Evolutionary conservation across 148 eudicot species (phyloP).

Genomic region (Oxyria digyna): DNA sequence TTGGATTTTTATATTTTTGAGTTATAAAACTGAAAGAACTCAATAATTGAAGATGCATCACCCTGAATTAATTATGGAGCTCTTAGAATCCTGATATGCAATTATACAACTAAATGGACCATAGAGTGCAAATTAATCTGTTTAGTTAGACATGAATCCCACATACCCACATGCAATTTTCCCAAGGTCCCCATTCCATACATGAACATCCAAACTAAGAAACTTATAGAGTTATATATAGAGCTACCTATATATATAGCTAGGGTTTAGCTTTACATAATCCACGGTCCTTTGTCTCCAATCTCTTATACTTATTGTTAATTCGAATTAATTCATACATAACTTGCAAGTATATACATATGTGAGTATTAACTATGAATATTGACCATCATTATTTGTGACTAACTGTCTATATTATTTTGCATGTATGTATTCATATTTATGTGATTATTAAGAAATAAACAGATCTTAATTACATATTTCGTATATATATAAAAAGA

Average conservation of each 20-base stretch:
- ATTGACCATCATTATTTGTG: no score
- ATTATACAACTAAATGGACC: not conserved
- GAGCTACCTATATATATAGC: constrained; percentile 1
- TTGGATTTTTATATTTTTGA: no score
- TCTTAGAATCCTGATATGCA: not conserved
- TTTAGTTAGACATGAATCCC: not conserved
- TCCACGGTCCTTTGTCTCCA: constrained; percentile 8
- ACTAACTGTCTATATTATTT: no score
- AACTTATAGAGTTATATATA: not conserved
- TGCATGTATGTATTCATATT: no score
- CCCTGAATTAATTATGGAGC: not conserved
- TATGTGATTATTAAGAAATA: no score
- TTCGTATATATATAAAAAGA: no score
- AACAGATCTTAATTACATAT: no score
- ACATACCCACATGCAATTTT: constrained; percentile 7
- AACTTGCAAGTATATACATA: not conserved
- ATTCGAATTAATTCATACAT: not conserved
- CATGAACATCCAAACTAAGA: constrained; percentile 3
- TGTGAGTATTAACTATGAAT: not conserved
- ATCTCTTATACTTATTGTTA: not conserved
- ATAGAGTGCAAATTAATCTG: not conserved
- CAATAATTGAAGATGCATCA: not conserved
- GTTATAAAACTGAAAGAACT: no score
- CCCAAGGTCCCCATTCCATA: not conserved
- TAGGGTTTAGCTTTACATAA: constrained; percentile 6